phyloP scores from a whole-genome alignment of 2,329 filamentous ascomycete species.

The Colletotrichum destructivum region DNA sequence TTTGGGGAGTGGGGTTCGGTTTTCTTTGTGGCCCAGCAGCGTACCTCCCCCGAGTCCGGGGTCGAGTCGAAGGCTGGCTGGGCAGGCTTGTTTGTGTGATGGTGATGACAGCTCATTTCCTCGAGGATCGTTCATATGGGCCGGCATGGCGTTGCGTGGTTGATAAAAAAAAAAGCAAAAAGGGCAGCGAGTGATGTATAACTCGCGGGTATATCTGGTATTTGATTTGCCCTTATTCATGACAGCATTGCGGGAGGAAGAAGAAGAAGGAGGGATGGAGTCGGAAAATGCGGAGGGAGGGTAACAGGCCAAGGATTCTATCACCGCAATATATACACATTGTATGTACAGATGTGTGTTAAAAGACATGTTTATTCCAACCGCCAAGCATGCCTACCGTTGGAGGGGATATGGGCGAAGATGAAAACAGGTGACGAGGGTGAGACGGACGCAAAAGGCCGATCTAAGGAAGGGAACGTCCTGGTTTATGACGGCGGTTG shows the following conservation, averaged over 20 bases:
- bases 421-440: too few relatives aligned
- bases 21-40: slow-evolving; percentile 28
- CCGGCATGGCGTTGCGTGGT: slow-evolving; percentile 41
- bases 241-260: slow-evolving; percentile 32
- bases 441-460: neutral
- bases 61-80: slow-evolving; percentile 9
- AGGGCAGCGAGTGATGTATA: slow-evolving; percentile 34
- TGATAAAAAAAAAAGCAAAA: slow-evolving; percentile 33
- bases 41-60: slow-evolving; percentile 1
- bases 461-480: neutral
- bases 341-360: too few relatives aligned
- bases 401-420: too few relatives aligned
- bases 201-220: slow-evolving; percentile 29
- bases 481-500: slow-evolving; percentile 10
- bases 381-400: neutral
- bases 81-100: slow-evolving; percentile 26
- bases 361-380: neutral
- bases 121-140: slow-evolving; percentile 29
- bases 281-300: neutral
- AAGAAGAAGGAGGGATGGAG: slow-evolving; percentile 3
- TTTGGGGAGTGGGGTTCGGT: slow-evolving; percentile 8
- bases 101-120: slow-evolving; percentile 31
- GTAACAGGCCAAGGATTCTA: slow-evolving; percentile 8
- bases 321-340: slow-evolving; percentile 2
- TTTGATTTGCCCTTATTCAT: slow-evolving; percentile 17